Evolutionary conservation across 129 eudicot species (phyloP), one percentile per base, ranked within the genome.

Genomic region (Deinandra increscens): DNA sequence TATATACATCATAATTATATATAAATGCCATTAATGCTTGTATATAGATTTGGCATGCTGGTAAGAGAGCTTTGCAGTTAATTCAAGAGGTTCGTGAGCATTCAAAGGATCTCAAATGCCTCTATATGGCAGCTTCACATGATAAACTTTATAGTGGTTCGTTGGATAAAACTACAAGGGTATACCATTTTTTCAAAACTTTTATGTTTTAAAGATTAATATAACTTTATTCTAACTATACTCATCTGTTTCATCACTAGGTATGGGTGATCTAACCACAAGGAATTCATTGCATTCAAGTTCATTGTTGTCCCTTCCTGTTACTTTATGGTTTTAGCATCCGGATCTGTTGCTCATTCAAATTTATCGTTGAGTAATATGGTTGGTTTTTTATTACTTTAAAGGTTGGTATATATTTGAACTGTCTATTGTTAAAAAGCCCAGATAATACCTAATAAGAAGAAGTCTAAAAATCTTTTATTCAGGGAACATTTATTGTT

Each of bases 111-210:
- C 86, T 86, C 43, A 82, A 90, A 46, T 82, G 94, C 79, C 84
- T 89, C 13, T 84, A 74, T 39, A 50, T 82, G 73, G 53, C 90
- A 72, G 77, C 94, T 66, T 73, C 84, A 13, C 15, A 77, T 13
- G 86, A 84, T 73, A 89, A 86, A 62, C 69, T 89, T 19, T 89
- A 81, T 69, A 89, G 89, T 60, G 96, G 96, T 45, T 89, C 96
- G 22, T 72, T 89, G 78, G 96, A 89, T 73, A 89, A 84, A 86
- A 84, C 96, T 31, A 86, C 86, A 66, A 81, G 96, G 63, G 96
- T 79, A 83, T 65, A 77, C 43, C 38, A 56, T 56, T 18, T 56
- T 56, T 56, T 22, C 11, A 13, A 11, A 4, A 4, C 7, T 17
- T 26, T 26, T 56, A 23, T 23, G 37, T 23, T 55, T 0, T 8